Percentiles rank a stretch among this genome's conserved stretches.
Conservation (phyloP, 2,329 filamentous ascomycete genomes). For the Fusarium algeriense region DNA sequence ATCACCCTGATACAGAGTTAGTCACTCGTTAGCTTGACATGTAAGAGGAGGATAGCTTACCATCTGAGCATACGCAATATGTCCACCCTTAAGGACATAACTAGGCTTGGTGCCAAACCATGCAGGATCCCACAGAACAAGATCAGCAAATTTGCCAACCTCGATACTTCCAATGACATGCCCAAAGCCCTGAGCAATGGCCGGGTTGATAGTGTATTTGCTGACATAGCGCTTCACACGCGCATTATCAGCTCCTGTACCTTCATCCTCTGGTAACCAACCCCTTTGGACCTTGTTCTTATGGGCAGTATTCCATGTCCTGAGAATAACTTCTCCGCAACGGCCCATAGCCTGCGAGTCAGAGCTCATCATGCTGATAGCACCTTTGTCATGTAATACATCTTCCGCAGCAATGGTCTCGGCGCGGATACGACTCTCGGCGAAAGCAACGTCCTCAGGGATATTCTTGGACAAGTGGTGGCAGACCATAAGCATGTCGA, state of each 20-base stretch:
- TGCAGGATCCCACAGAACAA: conserved; percentile 87
- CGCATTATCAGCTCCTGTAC: conserved; percentile 86
- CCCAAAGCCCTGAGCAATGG: conserved; percentile 88
- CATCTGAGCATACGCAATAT: conserved; percentile 88
- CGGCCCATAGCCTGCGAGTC: conserved; percentile 98
- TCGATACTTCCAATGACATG: conserved; percentile 90
- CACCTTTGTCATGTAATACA: conserved; percentile 92
- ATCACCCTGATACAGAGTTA: conserved; percentile 68
- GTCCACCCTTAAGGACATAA: conserved; percentile 86
- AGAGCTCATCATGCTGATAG: conserved; percentile 97
- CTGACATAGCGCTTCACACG: conserved; percentile 91
- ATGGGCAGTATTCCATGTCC: conserved; percentile 97
- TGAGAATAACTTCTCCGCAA: conserved; percentile 90
- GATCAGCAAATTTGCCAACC: conserved; percentile 88
- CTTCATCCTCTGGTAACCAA: conserved; percentile 79
- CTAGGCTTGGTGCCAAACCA: conserved; percentile 90
- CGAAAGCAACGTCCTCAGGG: conserved; percentile 94
- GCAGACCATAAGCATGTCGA: conserved; percentile 99
- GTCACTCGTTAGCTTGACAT: background rate
- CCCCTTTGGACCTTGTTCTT: conserved; percentile 95
- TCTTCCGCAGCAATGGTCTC: conserved; percentile 98
- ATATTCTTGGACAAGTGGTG: conserved; percentile 94
- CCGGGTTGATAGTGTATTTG: conserved; percentile 97
- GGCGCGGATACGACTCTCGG: conserved; percentile 91
- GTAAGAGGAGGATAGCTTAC: conserved; percentile 59